Conservation (phyloP, 352 stramenopile genomes). For the Globisporangium spiculum region DNA sequence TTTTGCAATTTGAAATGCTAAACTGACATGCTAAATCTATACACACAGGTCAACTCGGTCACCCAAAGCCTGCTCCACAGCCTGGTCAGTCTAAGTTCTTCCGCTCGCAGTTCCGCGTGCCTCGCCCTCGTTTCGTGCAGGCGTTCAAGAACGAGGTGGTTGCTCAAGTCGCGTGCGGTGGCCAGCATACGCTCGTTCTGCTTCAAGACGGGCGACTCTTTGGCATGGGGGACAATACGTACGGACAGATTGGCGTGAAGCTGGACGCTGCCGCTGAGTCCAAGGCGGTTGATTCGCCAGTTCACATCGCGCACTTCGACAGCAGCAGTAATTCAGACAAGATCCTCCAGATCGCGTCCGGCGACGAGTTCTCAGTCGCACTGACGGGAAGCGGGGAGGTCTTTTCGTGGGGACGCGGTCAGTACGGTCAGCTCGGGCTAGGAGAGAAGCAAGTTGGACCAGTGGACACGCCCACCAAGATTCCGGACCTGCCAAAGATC, state of each 20-base stretch:
- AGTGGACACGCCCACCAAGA: conserved; percentile 48
- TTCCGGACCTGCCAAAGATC: conserved; percentile 51
- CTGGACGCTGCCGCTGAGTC: conserved; percentile 26
- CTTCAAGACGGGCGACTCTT: conserved; percentile 57
- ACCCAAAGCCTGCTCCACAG: conserved; percentile 47
- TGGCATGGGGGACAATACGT: conserved; percentile 74
- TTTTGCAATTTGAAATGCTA: neutral
- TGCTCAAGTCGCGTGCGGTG: conserved; percentile 59
- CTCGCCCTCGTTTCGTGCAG: conserved; percentile 65
- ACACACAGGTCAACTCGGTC: conserved; percentile 54
- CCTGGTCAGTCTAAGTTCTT: conserved; percentile 77
- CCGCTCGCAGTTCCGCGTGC: conserved; percentile 69
- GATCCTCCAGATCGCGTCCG: conserved; percentile 48
- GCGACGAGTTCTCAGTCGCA: conserved; percentile 65
- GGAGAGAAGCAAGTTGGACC: conserved; percentile 32
- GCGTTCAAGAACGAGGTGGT: conserved; percentile 54
- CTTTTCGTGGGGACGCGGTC: conserved; percentile 70
- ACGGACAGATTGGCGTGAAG: conserved; percentile 56
- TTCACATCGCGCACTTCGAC: conserved; percentile 22
- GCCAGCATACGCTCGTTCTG: conserved; percentile 68
- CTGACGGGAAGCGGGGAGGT: conserved; percentile 51
- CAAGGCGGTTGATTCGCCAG: conserved; percentile 35
- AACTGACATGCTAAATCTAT: neutral
- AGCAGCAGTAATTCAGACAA: conserved; percentile 16
- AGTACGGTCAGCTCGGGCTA: conserved; percentile 68